Evolutionary conservation across 805 yeast species (phyloP).

Genomic region (Candida fluviatilis): DNA sequence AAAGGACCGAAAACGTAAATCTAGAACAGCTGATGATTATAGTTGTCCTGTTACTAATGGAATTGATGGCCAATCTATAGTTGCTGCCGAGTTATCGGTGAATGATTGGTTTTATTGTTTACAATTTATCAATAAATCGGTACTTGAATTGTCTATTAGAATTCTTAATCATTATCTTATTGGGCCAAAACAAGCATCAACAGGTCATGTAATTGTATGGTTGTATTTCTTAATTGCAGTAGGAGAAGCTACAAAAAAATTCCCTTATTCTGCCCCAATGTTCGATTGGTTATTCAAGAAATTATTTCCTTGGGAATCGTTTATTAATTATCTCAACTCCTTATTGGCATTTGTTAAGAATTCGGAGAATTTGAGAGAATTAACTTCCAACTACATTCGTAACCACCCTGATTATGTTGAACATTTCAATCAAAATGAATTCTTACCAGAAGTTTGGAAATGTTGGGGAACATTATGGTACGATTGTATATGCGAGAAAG

Average conservation of each 20-base stretch:
- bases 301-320: constrained; percentile 65
- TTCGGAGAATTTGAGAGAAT: constrained; percentile 19
- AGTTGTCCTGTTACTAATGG: constrained; percentile 11
- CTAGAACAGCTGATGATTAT: constrained; percentile 18
- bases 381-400: constrained; percentile 16
- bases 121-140: constrained; percentile 55
- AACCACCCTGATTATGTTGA: constrained; percentile 39
- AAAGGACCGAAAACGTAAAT: constrained; percentile 59
- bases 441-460: constrained; percentile 73
- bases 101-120: constrained; percentile 57
- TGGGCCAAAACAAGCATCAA: constrained; percentile 68
- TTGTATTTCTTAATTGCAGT: constrained; percentile 64
- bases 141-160: constrained; percentile 63
- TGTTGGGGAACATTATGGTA: constrained; percentile 86
- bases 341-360: constrained; percentile 35
- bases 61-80: constrained; percentile 27
- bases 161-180: constrained; percentile 61
- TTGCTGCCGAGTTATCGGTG: constrained; percentile 31
- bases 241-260: constrained; percentile 48
- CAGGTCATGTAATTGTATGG: constrained; percentile 77
- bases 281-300: constrained; percentile 49
- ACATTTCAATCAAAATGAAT: constrained; percentile 55
- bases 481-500: constrained; percentile 53
- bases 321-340: constrained; percentile 61
- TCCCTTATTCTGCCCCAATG: constrained; percentile 45